These are phyloP conservation scores for Fagopyrum homotropicum DNA, from an alignment of 148 eudicot species.

Conservation along the genomic window DNA sequence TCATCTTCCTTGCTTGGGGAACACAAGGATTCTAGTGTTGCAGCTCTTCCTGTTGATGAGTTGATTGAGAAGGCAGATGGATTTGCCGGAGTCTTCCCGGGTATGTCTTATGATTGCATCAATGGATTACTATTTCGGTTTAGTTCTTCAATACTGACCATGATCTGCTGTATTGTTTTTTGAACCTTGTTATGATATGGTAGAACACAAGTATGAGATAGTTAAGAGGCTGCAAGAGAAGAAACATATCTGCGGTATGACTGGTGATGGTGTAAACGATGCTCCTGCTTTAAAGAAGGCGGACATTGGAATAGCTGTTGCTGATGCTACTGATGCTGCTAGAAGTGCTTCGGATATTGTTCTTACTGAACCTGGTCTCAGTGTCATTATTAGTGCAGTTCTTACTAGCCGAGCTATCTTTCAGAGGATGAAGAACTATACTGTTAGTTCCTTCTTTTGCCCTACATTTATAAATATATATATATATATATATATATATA, in stretches of 20 bases:
- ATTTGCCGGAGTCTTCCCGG: conserved; percentile 61
- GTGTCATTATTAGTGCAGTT: conserved; percentile 72
- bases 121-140: not conserved
- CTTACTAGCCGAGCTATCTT: conserved; percentile 73
- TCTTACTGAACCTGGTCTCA: conserved; percentile 71
- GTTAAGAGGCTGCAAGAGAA: conserved; percentile 66
- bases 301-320: conserved; percentile 56
- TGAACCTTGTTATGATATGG: conserved; percentile 18
- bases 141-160: too few relatives aligned
- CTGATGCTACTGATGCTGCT: conserved; percentile 56
- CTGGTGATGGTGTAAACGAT: conserved; percentile 86
- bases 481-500: too few relatives aligned
- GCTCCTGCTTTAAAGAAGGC: conserved; percentile 85
- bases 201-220: conserved; percentile 78
- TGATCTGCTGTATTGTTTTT: not conserved
- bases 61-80: conserved; percentile 59
- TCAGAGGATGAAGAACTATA: conserved; percentile 81
- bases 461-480: too few relatives aligned
- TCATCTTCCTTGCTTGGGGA: conserved; percentile 50
- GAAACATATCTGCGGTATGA: conserved; percentile 83
- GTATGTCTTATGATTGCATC: conserved; percentile 16
- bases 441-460: conserved; percentile 49
- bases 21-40: conserved; percentile 32
- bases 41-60: conserved; percentile 48
- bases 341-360: conserved; percentile 54